phyloP scores from a whole-genome alignment of 208 protist genomes.

The Crithidia fasciculata region DNA sequence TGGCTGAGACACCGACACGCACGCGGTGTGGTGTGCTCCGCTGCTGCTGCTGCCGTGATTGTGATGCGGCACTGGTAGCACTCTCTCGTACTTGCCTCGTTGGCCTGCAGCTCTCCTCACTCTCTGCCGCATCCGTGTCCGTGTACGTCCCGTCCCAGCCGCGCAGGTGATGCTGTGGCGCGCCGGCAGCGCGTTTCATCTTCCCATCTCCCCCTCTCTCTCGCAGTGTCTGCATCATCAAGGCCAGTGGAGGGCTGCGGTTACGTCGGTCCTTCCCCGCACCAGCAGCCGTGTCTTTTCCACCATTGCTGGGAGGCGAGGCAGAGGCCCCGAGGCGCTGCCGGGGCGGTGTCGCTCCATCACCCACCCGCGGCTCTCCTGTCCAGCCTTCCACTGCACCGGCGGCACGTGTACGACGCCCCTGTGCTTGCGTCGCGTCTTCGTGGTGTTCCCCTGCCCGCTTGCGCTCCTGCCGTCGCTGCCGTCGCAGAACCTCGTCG shows the following conservation, averaged over 20 bases:
- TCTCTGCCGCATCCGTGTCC: background rate
- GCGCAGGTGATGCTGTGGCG: background rate
- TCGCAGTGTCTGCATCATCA: conserved; percentile 25
- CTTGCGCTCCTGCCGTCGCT: conserved; percentile 12
- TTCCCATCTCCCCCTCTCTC: background rate
- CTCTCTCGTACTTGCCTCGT: background rate
- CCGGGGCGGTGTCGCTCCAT: background rate
- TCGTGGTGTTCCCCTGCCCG: background rate
- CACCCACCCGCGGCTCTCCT: too few species aligned
- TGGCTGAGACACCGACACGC: background rate
- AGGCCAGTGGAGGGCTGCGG: conserved; percentile 32
- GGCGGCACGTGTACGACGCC: too few species aligned
- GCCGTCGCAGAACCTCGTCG: conserved; percentile 42
- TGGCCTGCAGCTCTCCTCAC: too few species aligned
- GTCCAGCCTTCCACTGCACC: too few species aligned
- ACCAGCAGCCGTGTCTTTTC: too few species aligned
- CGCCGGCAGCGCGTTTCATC: background rate
- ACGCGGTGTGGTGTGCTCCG: background rate
- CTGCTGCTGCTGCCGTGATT: background rate
- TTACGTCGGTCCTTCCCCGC: conserved; percentile 6
- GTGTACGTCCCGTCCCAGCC: conserved; percentile 2
- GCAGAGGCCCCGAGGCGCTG: background rate
- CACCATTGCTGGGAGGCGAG: too few species aligned
- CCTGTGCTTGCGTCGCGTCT: too few species aligned
- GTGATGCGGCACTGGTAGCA: too few species aligned